Evolutionary conservation across 2,329 filamentous ascomycete species (phyloP).

Genomic region (Beauveria scarabaeidicola): DNA sequence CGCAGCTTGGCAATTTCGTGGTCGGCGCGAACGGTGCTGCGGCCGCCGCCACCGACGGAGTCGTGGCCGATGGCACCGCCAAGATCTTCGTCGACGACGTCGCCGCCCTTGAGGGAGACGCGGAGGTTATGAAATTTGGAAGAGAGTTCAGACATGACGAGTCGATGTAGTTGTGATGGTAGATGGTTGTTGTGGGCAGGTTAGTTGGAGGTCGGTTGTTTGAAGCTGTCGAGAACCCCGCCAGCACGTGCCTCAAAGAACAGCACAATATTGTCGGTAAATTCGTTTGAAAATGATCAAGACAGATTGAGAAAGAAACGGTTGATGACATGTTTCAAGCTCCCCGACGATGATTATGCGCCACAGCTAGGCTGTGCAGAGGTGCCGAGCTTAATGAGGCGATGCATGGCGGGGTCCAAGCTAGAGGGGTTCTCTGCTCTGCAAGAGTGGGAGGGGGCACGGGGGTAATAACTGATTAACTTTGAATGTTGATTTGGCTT

Average conservation of each 20-base stretch:
- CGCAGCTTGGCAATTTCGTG: slow-evolving; percentile 44
- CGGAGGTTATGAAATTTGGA: slow-evolving; percentile 12
- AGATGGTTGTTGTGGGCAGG: background rate
- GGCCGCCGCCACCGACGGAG: slow-evolving; percentile 52
- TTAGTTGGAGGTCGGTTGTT: background rate
- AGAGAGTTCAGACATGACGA: slow-evolving; percentile 14
- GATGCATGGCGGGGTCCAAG: slow-evolving; percentile 3
- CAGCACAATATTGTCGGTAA: background rate
- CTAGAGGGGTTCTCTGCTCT: background rate
- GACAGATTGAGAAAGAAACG: background rate
- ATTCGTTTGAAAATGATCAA: background rate
- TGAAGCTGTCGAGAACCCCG: background rate
- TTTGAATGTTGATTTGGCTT: too few species aligned
- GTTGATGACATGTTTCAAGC: too few species aligned
- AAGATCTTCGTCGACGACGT: slow-evolving; percentile 42
- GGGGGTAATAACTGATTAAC: too few species aligned
- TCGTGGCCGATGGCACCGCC: slow-evolving; percentile 42
- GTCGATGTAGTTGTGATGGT: background rate
- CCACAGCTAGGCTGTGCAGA: background rate
- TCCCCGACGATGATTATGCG: background rate
- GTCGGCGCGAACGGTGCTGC: slow-evolving; percentile 37
- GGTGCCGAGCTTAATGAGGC: slow-evolving; percentile 1
- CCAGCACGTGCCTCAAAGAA: background rate
- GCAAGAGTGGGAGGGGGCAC: too few species aligned
- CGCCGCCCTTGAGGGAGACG: slow-evolving; percentile 20